These are phyloP conservation scores for Leccinum imitatum DNA, from an alignment of 768 basidiomycete genomes.

Conservation along the genomic window DNA sequence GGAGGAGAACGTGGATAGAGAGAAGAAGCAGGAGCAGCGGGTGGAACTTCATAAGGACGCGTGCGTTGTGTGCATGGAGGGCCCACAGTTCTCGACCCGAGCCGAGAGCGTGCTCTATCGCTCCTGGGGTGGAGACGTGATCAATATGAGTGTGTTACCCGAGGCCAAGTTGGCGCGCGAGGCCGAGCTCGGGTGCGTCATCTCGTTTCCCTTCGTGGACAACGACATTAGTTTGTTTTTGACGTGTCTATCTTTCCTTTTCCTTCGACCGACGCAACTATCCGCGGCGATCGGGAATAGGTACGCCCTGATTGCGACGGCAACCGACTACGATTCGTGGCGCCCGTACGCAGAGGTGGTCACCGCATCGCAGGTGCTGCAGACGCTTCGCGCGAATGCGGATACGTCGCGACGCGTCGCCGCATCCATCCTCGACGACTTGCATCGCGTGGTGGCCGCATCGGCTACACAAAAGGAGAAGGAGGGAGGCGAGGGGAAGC, in stretches of 20 bases:
- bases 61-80: constrained; percentile 95
- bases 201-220: neutral
- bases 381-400: constrained; percentile 84
- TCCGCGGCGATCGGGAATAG: constrained; percentile 39
- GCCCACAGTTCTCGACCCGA: constrained; percentile 96
- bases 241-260: neutral
- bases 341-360: constrained; percentile 76
- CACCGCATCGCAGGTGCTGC: constrained; percentile 88
- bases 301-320: constrained; percentile 87
- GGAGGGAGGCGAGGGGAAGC: neutral
- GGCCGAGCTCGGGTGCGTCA: constrained; percentile 79
- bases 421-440: constrained; percentile 64
- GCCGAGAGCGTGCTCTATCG: constrained; percentile 96
- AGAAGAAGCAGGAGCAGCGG: constrained; percentile 46
- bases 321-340: constrained; percentile 98
- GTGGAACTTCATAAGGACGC: constrained; percentile 77
- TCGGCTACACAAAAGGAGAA: neutral
- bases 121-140: constrained; percentile 87
- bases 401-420: constrained; percentile 80
- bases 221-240: too few species aligned
- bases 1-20: neutral
- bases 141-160: constrained; percentile 96
- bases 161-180: constrained; percentile 97
- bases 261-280: neutral
- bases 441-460: constrained; percentile 25